Percentiles rank a stretch among this genome's conserved stretches.
These are phyloP conservation scores for Guyanaporus albipodus DNA, from an alignment of 768 basidiomycete species.

Conservation along the genomic window DNA sequence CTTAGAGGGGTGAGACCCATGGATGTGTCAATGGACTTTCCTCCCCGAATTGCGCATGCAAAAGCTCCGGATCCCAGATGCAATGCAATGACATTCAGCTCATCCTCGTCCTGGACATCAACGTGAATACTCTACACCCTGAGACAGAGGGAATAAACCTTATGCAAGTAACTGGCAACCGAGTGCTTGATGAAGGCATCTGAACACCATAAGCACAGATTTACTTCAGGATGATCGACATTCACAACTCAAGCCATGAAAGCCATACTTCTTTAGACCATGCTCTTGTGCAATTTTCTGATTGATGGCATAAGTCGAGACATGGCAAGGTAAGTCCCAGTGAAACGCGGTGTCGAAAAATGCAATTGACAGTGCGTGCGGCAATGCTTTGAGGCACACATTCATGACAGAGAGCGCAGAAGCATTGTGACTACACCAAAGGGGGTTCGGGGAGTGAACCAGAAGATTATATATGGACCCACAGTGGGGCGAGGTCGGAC, in stretches of 20 bases:
- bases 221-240: neutral
- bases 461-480: conserved; percentile 29
- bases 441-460: neutral
- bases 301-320: conserved; percentile 77
- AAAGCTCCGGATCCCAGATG: conserved; percentile 93
- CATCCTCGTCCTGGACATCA: conserved; percentile 34
- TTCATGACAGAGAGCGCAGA: conserved; percentile 57
- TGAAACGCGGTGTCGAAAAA: conserved; percentile 91
- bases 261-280: conserved; percentile 85
- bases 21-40: conserved; percentile 76
- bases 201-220: conserved; percentile 21
- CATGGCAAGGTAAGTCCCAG: conserved; percentile 66
- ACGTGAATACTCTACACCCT: neutral
- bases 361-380: conserved; percentile 68
- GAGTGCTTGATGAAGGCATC: conserved; percentile 66
- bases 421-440: conserved; percentile 50
- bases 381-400: conserved; percentile 58
- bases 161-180: conserved; percentile 55
- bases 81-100: conserved; percentile 72
- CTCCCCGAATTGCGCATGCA: conserved; percentile 68
- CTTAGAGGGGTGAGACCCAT: conserved; percentile 93
- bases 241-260: conserved; percentile 79
- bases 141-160: conserved; percentile 32
- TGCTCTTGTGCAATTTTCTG: conserved; percentile 55
- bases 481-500: conserved; percentile 79